Percentiles rank a stretch among this genome's conserved stretches.
Evolutionary conservation across 2,329 filamentous ascomycete species (phyloP).

Genomic region (Drechslerella stenobrocha): DNA sequence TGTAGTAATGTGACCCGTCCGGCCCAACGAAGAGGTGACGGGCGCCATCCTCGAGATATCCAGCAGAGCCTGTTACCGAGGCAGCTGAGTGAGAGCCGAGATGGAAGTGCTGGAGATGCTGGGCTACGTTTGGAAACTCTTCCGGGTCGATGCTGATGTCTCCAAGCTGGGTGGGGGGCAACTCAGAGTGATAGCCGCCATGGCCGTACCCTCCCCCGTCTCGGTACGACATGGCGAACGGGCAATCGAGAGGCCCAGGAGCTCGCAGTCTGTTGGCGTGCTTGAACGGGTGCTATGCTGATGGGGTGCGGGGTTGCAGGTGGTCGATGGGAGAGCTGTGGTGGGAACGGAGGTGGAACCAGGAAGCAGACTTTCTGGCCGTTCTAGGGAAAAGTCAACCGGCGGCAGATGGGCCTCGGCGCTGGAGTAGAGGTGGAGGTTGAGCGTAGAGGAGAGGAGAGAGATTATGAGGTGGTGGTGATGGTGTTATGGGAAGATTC

Average conservation of each 20-base stretch:
- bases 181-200: slow-evolving; percentile 40
- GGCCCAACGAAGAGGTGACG: slow-evolving; percentile 30
- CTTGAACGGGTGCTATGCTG: not conserved
- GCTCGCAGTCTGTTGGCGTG: not conserved
- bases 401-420: not conserved
- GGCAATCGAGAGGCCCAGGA: not conserved
- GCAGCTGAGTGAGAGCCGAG: slow-evolving; percentile 20
- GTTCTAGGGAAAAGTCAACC: not conserved
- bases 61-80: slow-evolving; percentile 23
- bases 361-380: not conserved
- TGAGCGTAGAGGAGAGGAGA: not conserved
- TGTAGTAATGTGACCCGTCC: slow-evolving; percentile 32
- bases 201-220: slow-evolving; percentile 44
- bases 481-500: slow-evolving; percentile 21
- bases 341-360: not conserved
- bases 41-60: slow-evolving; percentile 35
- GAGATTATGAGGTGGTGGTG: slow-evolving; percentile 5
- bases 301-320: slow-evolving; percentile 2
- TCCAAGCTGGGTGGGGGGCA: slow-evolving; percentile 38
- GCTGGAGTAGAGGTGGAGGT: slow-evolving; percentile 7
- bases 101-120: slow-evolving; percentile 27
- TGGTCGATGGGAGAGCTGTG: not conserved
- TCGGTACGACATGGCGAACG: slow-evolving; percentile 43
- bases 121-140: slow-evolving; percentile 42
- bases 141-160: slow-evolving; percentile 37